Base-by-base conservation (phyloP, 148 eudicot species). In the Drosera capensis region DNA sequence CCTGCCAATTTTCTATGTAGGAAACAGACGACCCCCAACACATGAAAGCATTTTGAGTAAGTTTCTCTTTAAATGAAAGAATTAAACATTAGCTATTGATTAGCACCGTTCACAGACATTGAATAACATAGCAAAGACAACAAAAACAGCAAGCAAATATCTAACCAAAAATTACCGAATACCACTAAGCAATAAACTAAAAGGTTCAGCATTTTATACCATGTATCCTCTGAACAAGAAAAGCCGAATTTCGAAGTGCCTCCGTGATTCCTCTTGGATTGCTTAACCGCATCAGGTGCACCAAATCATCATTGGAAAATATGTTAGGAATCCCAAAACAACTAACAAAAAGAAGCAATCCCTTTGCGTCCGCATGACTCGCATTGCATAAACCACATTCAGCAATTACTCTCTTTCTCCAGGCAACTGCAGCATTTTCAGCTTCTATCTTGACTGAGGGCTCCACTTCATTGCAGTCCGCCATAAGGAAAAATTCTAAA, bases 401-500 rank as follows among this genome's bases (percentile, higher is more conserved):
- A 30, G 1, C 18, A 11, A 59, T 20, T 22, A 77, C 46, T 47
- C 83, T 51, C 39, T 50, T 69, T 55, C 52, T 56, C 83, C 83
- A 77, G 4, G 53, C 52, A 16, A 56, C 14, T 7, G 83, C 78
- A 1, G 59, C 63, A 17, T 5, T 2, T 13, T 57, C 41, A 0
- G 78, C 74, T 43, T 72, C 70, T 53, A 48, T 45, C 30, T 31
- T 64, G 20, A 58, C 60, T 3, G 14, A 39, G 23, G 41, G 45
- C 18, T 65, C 67, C 39, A 65, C 31, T 46, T 43, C 47, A 40
- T 46, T 43, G 16, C 23, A 37, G 14, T 43, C 34, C 2, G 49
- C 63, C 69, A 66, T 65, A 28, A 68, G 48, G 54, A 68, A 76
- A 26, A 56, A 66, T 19, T 76, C 82, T 59, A 76, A 30, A 2